Conservation (phyloP, 768 basidiomycete species). For the Rhodotorula babjevae region DNA sequence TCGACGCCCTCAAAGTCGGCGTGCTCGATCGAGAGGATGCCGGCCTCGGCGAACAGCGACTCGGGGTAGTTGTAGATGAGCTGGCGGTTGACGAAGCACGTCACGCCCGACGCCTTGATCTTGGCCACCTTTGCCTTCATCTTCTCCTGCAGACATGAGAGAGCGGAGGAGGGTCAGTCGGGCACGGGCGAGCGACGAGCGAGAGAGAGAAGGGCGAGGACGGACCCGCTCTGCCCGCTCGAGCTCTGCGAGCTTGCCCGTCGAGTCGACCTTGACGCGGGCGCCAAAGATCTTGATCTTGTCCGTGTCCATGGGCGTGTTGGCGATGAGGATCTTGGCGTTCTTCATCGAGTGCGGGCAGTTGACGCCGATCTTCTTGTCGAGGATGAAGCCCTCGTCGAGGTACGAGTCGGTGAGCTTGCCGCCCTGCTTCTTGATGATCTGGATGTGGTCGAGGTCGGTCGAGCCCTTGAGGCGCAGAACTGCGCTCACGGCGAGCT, state of each 20-base stretch:
- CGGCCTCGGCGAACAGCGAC: slow-evolving; percentile 84
- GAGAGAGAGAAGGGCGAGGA: slow-evolving; percentile 10
- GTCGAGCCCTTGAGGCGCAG: slow-evolving; percentile 90
- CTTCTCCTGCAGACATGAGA: slow-evolving; percentile 68
- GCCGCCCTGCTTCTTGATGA: slow-evolving; percentile 99
- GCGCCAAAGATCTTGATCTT: slow-evolving; percentile 99
- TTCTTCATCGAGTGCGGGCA: slow-evolving; percentile 92
- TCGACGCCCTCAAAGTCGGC: slow-evolving; percentile 99
- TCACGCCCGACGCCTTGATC: slow-evolving; percentile 91
- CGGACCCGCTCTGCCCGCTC: slow-evolving; percentile 86
- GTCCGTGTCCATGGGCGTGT: slow-evolving; percentile 99
- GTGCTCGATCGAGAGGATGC: slow-evolving; percentile 94
- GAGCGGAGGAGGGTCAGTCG: slow-evolving; percentile 10
- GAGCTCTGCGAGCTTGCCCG: slow-evolving; percentile 94
- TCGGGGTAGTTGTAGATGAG: slow-evolving; percentile 99
- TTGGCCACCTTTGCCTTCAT: slow-evolving; percentile 97
- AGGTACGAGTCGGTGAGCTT: slow-evolving; percentile 97
- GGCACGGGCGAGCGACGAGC: not conserved
- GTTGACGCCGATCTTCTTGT: slow-evolving; percentile 89
- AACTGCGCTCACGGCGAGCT: slow-evolving; percentile 94
- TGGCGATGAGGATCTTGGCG: slow-evolving; percentile 91
- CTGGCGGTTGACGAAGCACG: slow-evolving; percentile 95
- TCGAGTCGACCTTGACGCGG: slow-evolving; percentile 87
- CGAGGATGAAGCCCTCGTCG: slow-evolving; percentile 97
- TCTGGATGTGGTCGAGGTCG: slow-evolving; percentile 94